Percentiles rank a stretch among this genome's conserved stretches.
Conservation (phyloP, 2,329 filamentous ascomycete species). For the Penicillium janthinellum region DNA sequence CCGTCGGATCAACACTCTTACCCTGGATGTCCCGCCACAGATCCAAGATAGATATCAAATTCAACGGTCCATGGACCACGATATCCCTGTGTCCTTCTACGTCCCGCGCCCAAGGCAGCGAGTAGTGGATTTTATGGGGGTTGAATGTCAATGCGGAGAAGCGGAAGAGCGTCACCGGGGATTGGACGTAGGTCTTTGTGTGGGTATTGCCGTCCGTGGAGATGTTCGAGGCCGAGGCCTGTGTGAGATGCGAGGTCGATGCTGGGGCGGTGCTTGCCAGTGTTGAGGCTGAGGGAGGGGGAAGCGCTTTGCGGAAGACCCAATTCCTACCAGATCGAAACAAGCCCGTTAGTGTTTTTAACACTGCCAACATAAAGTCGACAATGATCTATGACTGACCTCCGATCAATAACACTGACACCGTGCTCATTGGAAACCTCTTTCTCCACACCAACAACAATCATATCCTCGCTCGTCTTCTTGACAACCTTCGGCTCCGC, state of each 20-base stretch:
- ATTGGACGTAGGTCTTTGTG: constrained; percentile 39
- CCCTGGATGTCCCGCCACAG: constrained; percentile 45
- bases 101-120: constrained; percentile 45
- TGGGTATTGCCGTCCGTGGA: constrained; percentile 29
- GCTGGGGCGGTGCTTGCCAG: neutral
- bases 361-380: neutral
- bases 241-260: constrained; percentile 17
- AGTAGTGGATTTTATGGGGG: constrained; percentile 50
- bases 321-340: constrained; percentile 38
- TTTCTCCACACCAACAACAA: constrained; percentile 67
- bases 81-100: constrained; percentile 48
- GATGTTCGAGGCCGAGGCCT: constrained; percentile 23
- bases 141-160: constrained; percentile 50
- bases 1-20: constrained; percentile 16
- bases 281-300: constrained; percentile 16
- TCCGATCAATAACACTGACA: constrained; percentile 56
- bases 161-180: constrained; percentile 45
- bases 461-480: constrained; percentile 61
- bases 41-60: constrained; percentile 47
- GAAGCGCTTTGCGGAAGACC: constrained; percentile 47
- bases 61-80: constrained; percentile 49
- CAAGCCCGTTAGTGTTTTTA: neutral
- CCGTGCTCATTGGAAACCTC: constrained; percentile 56
- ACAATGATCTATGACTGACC: constrained; percentile 38
- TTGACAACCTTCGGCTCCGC: constrained; percentile 58